These are phyloP conservation scores for Rhododendron simsii DNA, from an alignment of 148 eudicot species.

Conservation along the genomic window DNA sequence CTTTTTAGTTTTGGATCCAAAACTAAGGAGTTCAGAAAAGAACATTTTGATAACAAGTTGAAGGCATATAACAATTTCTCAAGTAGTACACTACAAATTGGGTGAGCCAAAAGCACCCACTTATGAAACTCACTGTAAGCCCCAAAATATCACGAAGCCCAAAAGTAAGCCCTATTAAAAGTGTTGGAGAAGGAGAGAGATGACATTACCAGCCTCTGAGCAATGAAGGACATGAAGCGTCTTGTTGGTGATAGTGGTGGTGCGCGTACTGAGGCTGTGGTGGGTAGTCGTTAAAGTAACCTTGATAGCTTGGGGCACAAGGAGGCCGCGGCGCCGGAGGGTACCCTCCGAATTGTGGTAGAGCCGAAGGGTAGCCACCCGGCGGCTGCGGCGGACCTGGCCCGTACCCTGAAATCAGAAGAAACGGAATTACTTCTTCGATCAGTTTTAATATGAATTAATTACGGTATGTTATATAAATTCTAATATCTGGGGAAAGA, in stretches of 20 bases:
- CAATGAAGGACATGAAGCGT: neutral
- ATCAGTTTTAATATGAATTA: too few relatives aligned
- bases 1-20: neutral
- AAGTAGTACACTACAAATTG: neutral
- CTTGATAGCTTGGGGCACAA: slow-evolving; percentile 5
- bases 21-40: neutral
- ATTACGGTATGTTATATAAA: neutral
- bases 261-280: neutral
- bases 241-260: slow-evolving; percentile 7
- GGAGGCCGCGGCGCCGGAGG: slow-evolving; percentile 5
- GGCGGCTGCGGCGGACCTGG: slow-evolving; percentile 6
- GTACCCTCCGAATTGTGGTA: neutral
- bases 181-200: neutral
- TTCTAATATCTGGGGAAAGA: neutral
- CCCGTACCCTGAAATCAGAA: slow-evolving; percentile 7
- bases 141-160: neutral
- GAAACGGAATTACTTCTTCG: neutral
- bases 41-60: neutral
- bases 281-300: slow-evolving; percentile 2
- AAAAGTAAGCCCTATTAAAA: neutral
- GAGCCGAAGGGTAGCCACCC: neutral
- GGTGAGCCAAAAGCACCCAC: neutral
- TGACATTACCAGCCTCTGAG: neutral
- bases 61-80: neutral
- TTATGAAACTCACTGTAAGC: neutral